A percentile compares a stretch with the other conserved stretches of the same genome.
Conservation (phyloP, 139 green algal species). For the Auxenochlorella protothecoides region DNA sequence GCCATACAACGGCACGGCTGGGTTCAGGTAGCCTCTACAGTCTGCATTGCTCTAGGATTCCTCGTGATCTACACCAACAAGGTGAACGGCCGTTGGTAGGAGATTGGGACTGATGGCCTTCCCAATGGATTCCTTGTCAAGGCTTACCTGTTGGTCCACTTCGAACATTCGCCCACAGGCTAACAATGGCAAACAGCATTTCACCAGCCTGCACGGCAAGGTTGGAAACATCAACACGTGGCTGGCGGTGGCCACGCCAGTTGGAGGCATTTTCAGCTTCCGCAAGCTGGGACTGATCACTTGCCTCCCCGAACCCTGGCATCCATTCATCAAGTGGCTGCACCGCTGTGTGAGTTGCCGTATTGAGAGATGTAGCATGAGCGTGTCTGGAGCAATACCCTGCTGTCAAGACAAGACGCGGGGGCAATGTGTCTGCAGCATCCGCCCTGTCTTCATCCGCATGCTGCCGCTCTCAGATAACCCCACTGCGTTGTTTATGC, state of each 20-base stretch:
- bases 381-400: no score
- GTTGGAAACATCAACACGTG: conserved; percentile 24
- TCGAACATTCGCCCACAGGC: conserved; percentile 1
- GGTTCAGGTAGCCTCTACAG: conserved; percentile 16
- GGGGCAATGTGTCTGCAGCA: not conserved
- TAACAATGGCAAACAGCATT: conserved; percentile 25
- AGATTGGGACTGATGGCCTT: not conserved
- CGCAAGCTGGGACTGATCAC: conserved; percentile 35
- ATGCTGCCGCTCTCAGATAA: not conserved
- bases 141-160: not conserved
- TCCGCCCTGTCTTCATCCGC: not conserved
- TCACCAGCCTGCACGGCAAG: conserved; percentile 26
- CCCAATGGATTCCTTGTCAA: no score
- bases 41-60: conserved; percentile 36
- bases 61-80: conserved; percentile 53
- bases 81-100: not conserved
- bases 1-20: conserved; percentile 26
- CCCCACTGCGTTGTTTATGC: not conserved
- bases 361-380: no score
- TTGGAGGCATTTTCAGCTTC: conserved; percentile 44
- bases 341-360: conserved; percentile 28
- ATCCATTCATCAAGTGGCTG: conserved; percentile 36
- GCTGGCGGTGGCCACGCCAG: conserved; percentile 24
- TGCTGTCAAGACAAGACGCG: no score
- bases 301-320: conserved; percentile 31